These are phyloP conservation scores for Gelatoporia subvermispora DNA, from an alignment of 768 basidiomycete genomes.

Conservation along the genomic window DNA sequence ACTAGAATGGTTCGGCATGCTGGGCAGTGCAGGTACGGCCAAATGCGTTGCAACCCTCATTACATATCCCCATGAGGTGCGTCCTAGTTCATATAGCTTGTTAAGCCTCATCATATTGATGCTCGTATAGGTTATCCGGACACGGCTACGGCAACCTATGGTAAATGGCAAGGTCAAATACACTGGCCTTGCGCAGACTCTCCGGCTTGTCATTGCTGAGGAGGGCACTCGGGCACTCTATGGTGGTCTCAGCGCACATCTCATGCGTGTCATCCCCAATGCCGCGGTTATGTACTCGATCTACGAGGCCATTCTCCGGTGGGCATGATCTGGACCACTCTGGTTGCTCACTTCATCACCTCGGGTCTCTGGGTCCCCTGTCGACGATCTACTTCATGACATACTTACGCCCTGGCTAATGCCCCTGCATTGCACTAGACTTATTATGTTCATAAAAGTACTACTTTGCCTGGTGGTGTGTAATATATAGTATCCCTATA, in stretches of 20 bases:
- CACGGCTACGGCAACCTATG: slow-evolving; percentile 84
- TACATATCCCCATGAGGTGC: slow-evolving; percentile 96
- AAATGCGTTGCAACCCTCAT: slow-evolving; percentile 92
- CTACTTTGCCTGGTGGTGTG: background rate
- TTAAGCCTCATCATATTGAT: too few relatives aligned
- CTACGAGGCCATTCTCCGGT: slow-evolving; percentile 75
- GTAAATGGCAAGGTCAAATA: slow-evolving; percentile 79
- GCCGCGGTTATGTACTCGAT: slow-evolving; percentile 96
- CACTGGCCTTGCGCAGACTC: slow-evolving; percentile 78
- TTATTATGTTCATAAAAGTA: background rate
- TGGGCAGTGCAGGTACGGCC: slow-evolving; percentile 87
- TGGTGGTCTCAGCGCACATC: slow-evolving; percentile 88
- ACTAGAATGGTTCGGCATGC: slow-evolving; percentile 73
- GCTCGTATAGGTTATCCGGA: slow-evolving; percentile 71
- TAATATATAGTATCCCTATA: background rate
- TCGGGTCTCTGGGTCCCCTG: too few relatives aligned
- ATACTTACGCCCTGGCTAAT: background rate
- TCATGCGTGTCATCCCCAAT: slow-evolving; percentile 96
- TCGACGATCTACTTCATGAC: background rate
- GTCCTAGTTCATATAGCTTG: slow-evolving; percentile 15
- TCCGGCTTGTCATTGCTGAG: slow-evolving; percentile 80
- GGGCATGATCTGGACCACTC: background rate
- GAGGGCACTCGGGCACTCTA: slow-evolving; percentile 87
- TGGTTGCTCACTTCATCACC: too few relatives aligned
- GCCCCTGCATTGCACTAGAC: background rate